phyloP scores from a whole-genome alignment of 495 filamentous ascomycete genomes.

The Neurospora pannonica region DNA sequence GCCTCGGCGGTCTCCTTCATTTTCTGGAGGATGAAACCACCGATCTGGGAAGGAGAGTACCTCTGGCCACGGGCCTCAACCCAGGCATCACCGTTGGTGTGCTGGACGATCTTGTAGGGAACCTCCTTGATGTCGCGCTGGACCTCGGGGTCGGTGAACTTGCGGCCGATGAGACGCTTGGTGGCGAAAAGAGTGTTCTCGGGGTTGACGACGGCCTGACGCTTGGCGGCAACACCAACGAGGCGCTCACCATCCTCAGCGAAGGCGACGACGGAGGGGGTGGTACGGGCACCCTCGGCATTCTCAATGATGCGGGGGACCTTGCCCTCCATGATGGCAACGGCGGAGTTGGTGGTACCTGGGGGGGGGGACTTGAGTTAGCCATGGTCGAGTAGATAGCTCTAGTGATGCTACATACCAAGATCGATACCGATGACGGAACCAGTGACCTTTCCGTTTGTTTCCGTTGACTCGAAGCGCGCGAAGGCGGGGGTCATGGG shows the following conservation, averaged over 20 bases:
- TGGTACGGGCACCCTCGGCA: slow-evolving; percentile 79
- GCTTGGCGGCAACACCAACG: slow-evolving; percentile 97
- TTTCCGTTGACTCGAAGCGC: slow-evolving; percentile 63
- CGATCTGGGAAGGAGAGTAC: slow-evolving; percentile 97
- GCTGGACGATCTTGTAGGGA: slow-evolving; percentile 98
- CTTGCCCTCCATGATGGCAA: slow-evolving; percentile 97
- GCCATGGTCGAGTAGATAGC: slow-evolving; percentile 4
- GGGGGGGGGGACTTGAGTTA: slow-evolving; percentile 11
- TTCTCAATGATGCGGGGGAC: slow-evolving; percentile 94
- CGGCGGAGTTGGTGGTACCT: slow-evolving; percentile 98
- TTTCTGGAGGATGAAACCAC: slow-evolving; percentile 93
- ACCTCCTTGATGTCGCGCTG: slow-evolving; percentile 98
- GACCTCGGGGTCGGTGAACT: slow-evolving; percentile 92
- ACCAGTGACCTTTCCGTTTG: slow-evolving; percentile 77
- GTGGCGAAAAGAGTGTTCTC: slow-evolving; percentile 99
- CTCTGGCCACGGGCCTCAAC: slow-evolving; percentile 91
- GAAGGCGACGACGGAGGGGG: slow-evolving; percentile 94
- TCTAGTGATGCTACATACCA: slow-evolving; percentile 48
- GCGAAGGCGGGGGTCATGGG: slow-evolving; percentile 41
- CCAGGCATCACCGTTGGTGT: slow-evolving; percentile 97
- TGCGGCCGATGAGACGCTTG: slow-evolving; percentile 98
- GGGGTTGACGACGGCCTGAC: slow-evolving; percentile 97
- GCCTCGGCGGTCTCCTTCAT: slow-evolving; percentile 98
- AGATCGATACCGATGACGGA: slow-evolving; percentile 97
- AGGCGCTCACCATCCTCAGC: slow-evolving; percentile 94